Conservation (phyloP, 2,329 filamentous ascomycete genomes). For the Sarocladiaceae sp. region DNA sequence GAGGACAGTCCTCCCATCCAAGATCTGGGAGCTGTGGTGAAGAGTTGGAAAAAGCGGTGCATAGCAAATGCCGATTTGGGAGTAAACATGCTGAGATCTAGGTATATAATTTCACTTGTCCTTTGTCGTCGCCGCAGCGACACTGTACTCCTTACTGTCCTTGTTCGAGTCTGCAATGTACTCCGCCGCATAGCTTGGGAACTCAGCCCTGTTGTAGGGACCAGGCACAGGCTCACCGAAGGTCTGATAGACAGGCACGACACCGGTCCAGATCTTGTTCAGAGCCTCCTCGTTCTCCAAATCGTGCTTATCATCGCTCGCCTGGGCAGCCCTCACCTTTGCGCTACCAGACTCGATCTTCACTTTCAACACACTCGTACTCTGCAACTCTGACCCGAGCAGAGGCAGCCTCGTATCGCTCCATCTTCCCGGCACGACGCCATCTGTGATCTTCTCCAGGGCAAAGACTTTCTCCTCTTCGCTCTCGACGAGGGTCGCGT, state of each 20-base stretch:
- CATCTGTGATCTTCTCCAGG: conserved; percentile 71
- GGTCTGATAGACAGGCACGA: conserved; percentile 55
- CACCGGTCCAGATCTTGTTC: conserved; percentile 47
- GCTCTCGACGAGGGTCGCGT: conserved; percentile 61
- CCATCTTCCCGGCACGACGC: conserved; percentile 65
- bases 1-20: conserved; percentile 70
- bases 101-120: not conserved
- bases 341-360: conserved; percentile 64
- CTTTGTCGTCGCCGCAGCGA: conserved; percentile 20
- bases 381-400: conserved; percentile 65
- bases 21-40: conserved; percentile 86
- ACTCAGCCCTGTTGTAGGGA: conserved; percentile 50
- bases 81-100: too few relatives aligned
- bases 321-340: conserved; percentile 63
- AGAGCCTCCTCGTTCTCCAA: conserved; percentile 34
- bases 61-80: conserved; percentile 3
- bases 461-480: conserved; percentile 68
- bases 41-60: not conserved
- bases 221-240: conserved; percentile 58
- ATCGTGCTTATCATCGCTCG: conserved; percentile 48
- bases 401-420: conserved; percentile 62
- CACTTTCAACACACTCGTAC: conserved; percentile 66
- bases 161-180: conserved; percentile 33
- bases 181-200: conserved; percentile 55
- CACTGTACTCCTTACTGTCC: conserved; percentile 22